Percentiles rank a stretch among this genome's conserved stretches.
Conservation (phyloP, 2,329 filamentous ascomycete species). For the Epichloe aotearoae region DNA sequence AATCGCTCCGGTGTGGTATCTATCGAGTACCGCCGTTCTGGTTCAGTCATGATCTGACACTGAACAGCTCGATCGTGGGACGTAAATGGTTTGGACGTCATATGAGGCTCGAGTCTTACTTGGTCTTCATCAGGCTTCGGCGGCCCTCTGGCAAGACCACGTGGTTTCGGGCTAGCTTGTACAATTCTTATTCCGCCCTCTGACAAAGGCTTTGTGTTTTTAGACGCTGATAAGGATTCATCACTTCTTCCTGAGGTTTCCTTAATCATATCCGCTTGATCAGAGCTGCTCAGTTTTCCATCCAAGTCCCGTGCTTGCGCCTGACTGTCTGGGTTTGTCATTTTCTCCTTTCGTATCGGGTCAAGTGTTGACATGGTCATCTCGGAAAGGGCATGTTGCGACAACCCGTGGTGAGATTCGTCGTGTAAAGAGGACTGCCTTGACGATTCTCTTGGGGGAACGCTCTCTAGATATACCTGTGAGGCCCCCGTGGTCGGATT, state of each 20-base stretch:
- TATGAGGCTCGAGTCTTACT: background rate
- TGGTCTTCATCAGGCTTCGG: background rate
- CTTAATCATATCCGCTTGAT: background rate
- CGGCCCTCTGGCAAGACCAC: background rate
- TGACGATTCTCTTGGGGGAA: constrained; percentile 12
- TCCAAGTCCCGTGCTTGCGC: background rate
- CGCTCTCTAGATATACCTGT: constrained; percentile 5
- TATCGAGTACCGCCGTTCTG: constrained; percentile 5
- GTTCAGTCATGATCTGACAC: constrained; percentile 1
- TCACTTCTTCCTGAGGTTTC: background rate
- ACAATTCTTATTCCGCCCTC: constrained; percentile 3
- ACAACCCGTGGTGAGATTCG: background rate
- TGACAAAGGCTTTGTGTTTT: background rate
- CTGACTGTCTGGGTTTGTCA: background rate
- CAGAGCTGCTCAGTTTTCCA: background rate
- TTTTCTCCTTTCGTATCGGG: background rate
- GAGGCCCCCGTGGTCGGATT: background rate
- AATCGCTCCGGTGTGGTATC: constrained; percentile 13
- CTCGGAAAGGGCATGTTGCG: background rate
- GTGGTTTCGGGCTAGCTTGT: background rate
- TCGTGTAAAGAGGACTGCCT: constrained; percentile 2
- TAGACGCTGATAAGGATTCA: background rate
- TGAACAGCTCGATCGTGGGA: constrained; percentile 3
- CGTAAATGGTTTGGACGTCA: background rate
- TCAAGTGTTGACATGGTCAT: background rate